Evolutionary conservation across 2,329 filamentous ascomycete species (phyloP).

Genomic region (Alternaria arbusti): DNA sequence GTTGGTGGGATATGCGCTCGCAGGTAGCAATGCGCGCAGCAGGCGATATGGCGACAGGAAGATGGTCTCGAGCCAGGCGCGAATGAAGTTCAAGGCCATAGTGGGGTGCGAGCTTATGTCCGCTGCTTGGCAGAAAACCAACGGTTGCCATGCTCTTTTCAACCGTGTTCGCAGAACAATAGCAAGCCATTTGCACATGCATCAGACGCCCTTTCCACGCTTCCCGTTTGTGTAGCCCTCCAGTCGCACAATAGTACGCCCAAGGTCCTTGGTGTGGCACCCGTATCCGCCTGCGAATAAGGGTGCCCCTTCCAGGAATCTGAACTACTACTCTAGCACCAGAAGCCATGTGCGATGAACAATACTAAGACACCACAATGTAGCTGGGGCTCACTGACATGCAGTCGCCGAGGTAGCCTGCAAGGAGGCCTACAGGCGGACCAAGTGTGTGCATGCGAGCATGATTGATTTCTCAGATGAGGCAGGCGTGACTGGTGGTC

Average conservation of each 20-base stretch:
- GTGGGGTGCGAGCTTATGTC: constrained; percentile 18
- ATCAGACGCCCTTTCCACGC: not conserved
- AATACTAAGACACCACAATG: not conserved
- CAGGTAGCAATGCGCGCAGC: constrained; percentile 11
- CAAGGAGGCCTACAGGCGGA: not conserved
- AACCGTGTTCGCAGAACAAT: constrained; percentile 21
- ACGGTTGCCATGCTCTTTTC: constrained; percentile 11
- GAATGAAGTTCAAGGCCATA: constrained; percentile 24
- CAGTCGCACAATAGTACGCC: not conserved
- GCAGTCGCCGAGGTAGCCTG: not conserved
- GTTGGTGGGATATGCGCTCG: not conserved
- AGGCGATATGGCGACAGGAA: constrained; percentile 18
- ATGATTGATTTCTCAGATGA: not conserved
- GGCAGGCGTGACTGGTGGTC: not conserved
- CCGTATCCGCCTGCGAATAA: not conserved
- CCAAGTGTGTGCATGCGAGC: not conserved
- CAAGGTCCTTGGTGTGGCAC: not conserved
- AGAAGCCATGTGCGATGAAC: not conserved
- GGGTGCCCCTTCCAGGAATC: not conserved
- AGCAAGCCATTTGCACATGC: constrained; percentile 10
- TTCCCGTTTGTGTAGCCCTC: not conserved
- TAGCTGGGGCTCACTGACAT: not conserved
- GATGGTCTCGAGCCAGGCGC: constrained; percentile 19
- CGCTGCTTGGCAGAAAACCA: constrained; percentile 20
- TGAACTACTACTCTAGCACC: not conserved